Percentiles rank a stretch among this genome's conserved stretches.
Conservation (phyloP, 2,329 filamentous ascomycete species). For the Zalaria sp. region DNA sequence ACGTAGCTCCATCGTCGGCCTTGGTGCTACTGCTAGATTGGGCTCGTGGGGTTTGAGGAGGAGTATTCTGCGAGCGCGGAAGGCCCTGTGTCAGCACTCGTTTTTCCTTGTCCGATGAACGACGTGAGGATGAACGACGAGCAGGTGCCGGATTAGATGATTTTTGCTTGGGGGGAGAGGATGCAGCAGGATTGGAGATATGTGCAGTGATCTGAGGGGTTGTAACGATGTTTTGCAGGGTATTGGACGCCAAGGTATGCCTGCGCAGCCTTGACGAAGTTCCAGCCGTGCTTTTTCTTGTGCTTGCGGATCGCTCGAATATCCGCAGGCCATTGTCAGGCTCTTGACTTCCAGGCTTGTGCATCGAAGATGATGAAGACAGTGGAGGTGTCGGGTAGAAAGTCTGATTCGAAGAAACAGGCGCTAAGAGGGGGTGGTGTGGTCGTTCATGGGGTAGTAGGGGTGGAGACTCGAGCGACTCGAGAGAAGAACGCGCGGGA, state of each 20-base stretch:
- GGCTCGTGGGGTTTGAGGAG: constrained; percentile 77
- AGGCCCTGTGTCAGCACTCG: constrained; percentile 69
- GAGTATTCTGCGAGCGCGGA: constrained; percentile 68
- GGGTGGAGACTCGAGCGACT: constrained; percentile 11
- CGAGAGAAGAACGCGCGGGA: constrained; percentile 10
- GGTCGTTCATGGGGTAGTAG: constrained; percentile 22
- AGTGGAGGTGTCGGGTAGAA: constrained; percentile 26
- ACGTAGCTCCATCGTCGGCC: constrained; percentile 9
- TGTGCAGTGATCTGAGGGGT: constrained; percentile 52
- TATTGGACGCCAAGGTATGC: constrained; percentile 28
- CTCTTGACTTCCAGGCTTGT: constrained; percentile 7
- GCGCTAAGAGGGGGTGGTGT: constrained; percentile 6
- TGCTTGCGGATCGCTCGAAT: not conserved
- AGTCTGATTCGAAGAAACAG: constrained; percentile 4
- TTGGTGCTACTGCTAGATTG: constrained; percentile 41
- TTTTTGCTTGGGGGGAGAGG: constrained; percentile 40
- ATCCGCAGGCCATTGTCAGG: not conserved
- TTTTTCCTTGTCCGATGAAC: constrained; percentile 50
- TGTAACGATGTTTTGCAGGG: constrained; percentile 51
- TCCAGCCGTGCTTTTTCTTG: constrained; percentile 10
- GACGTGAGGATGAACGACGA: constrained; percentile 30
- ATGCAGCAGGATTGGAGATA: constrained; percentile 52
- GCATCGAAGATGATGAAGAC: constrained; percentile 25
- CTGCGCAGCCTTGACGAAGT: constrained; percentile 18
- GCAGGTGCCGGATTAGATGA: constrained; percentile 35